A percentile compares a stretch with the other conserved stretches of the same genome.
phyloP scores from a whole-genome alignment of 2,329 filamentous ascomycete species.

The Neurospora sp. region DNA sequence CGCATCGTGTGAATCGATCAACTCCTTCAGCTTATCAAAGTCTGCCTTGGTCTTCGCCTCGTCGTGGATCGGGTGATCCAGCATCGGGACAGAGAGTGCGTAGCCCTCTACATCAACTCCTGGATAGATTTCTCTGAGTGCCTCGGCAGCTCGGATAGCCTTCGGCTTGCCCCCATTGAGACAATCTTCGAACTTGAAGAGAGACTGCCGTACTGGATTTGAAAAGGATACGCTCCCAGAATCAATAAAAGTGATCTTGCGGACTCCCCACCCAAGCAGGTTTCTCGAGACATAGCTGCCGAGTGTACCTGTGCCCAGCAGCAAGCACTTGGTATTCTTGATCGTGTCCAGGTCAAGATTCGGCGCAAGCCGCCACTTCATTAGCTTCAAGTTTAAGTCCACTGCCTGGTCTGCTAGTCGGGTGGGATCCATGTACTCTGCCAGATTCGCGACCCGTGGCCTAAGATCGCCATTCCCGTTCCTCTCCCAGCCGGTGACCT shows the following conservation, averaged over 20 bases:
- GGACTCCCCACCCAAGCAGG: slow-evolving; percentile 89
- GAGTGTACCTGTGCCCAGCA: slow-evolving; percentile 86
- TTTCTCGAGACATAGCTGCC: slow-evolving; percentile 91
- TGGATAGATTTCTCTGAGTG: slow-evolving; percentile 78
- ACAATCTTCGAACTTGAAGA: slow-evolving; percentile 88
- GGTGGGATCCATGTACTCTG: slow-evolving; percentile 86
- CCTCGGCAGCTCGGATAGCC: slow-evolving; percentile 69
- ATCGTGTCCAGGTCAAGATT: slow-evolving; percentile 79
- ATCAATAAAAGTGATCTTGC: slow-evolving; percentile 92
- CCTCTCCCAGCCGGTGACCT: slow-evolving; percentile 92
- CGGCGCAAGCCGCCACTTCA: slow-evolving; percentile 96
- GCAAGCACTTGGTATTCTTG: slow-evolving; percentile 79
- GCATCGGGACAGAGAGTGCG: slow-evolving; percentile 84
- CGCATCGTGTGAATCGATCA: slow-evolving; percentile 80
- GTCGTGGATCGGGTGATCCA: slow-evolving; percentile 78
- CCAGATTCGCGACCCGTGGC: slow-evolving; percentile 70
- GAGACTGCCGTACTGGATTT: slow-evolving; percentile 88
- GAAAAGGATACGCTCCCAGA: slow-evolving; percentile 90
- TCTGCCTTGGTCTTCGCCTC: slow-evolving; percentile 59
- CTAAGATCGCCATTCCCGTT: slow-evolving; percentile 69
- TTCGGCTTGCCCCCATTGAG: slow-evolving; percentile 76
- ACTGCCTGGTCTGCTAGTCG: slow-evolving; percentile 87
- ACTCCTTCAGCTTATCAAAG: slow-evolving; percentile 61
- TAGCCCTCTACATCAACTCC: slow-evolving; percentile 76
- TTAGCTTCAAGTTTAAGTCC: slow-evolving; percentile 91